These are phyloP conservation scores for Sphagnurus paluster DNA, from an alignment of 1,284 basidiomycete genomes.

Conservation along the genomic window DNA sequence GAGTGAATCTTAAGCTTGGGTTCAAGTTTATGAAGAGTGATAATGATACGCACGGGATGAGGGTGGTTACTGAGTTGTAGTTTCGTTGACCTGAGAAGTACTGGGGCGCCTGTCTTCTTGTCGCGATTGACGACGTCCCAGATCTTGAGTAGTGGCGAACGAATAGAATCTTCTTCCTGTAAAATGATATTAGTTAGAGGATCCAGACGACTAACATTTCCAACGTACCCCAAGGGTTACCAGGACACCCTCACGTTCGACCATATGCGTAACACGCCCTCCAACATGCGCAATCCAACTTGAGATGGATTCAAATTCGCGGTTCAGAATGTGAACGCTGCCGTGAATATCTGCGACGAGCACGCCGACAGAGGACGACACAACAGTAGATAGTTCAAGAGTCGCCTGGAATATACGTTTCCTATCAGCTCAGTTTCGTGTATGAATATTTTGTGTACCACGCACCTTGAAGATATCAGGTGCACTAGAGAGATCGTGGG, in stretches of 20 bases:
- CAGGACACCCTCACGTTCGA: slow-evolving; percentile 74
- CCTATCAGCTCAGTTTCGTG: neutral
- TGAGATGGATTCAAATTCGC: slow-evolving; percentile 69
- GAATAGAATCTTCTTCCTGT: slow-evolving; percentile 77
- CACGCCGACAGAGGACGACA: slow-evolving; percentile 61
- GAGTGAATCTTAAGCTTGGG: too few relatives aligned
- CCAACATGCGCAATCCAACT: slow-evolving; percentile 79
- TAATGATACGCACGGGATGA: slow-evolving; percentile 64
- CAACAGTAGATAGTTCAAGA: slow-evolving; percentile 69
- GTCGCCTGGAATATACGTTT: slow-evolving; percentile 48
- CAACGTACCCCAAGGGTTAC: slow-evolving; percentile 80
- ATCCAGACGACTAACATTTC: slow-evolving; percentile 1
- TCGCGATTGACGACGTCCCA: slow-evolving; percentile 85
- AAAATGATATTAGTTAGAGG: slow-evolving; percentile 16
- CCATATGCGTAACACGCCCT: slow-evolving; percentile 83
- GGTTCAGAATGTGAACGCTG: slow-evolving; percentile 72
- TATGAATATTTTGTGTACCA: slow-evolving; percentile 1
- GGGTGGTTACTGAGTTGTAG: slow-evolving; percentile 77
- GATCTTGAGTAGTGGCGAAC: slow-evolving; percentile 83
- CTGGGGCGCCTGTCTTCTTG: slow-evolving; percentile 67
- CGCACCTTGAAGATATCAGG: slow-evolving; percentile 80
- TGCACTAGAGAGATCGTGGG: slow-evolving; percentile 71
- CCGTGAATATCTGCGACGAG: slow-evolving; percentile 84
- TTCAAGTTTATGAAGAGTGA: neutral
- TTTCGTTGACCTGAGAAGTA: slow-evolving; percentile 75